Conservation (phyloP, 306 rosid genomes). For the Cicer yamashitae region DNA sequence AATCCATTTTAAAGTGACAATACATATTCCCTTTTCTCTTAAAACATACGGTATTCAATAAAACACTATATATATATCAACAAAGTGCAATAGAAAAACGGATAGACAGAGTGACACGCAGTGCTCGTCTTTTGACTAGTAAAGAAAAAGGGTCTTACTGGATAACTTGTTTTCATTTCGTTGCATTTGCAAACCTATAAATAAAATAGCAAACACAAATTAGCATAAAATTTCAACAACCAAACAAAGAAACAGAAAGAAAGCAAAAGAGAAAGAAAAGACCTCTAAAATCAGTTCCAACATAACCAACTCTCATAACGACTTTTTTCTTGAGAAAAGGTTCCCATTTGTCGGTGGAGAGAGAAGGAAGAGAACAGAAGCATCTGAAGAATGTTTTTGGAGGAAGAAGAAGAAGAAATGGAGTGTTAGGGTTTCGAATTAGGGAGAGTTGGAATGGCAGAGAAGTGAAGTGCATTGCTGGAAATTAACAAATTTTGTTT, state of each 20-base stretch:
- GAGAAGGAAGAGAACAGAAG: constrained; percentile 43
- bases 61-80: too few relatives aligned
- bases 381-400: constrained; percentile 39
- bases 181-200: constrained; percentile 80
- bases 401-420: constrained; percentile 20
- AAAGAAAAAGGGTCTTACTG: constrained; percentile 54
- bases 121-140: not conserved
- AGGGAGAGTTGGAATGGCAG: constrained; percentile 29
- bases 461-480: constrained; percentile 36
- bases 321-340: constrained; percentile 55
- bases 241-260: not conserved
- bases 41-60: too few relatives aligned
- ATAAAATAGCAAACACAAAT: not conserved
- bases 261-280: not conserved
- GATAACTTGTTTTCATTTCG: constrained; percentile 66
- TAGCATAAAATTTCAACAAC: not conserved
- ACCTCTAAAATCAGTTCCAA: constrained; percentile 59
- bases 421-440: not conserved
- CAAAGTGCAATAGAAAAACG: too few relatives aligned
- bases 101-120: too few relatives aligned
- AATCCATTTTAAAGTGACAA: too few relatives aligned
- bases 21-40: too few relatives aligned
- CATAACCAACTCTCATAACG: constrained; percentile 56
- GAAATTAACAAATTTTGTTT: not conserved
- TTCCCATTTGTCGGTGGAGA: constrained; percentile 45